Percentiles rank a stretch among this genome's conserved stretches.
phyloP scores from a whole-genome alignment of 306 rosid species.

The Alnus rubra region DNA sequence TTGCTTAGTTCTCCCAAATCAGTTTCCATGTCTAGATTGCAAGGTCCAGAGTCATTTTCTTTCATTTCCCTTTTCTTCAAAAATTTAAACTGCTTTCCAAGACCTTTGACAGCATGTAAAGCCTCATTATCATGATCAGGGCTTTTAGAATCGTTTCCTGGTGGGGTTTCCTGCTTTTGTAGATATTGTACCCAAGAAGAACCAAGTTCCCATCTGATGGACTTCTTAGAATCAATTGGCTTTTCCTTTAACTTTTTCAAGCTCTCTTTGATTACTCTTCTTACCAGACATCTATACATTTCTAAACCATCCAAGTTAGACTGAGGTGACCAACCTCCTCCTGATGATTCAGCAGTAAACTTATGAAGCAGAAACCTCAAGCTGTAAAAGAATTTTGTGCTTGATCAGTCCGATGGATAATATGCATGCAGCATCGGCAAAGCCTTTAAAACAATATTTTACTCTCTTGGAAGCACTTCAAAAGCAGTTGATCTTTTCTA shows the following conservation, averaged over 20 bases:
- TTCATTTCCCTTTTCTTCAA: slow-evolving; percentile 84
- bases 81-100: slow-evolving; percentile 81
- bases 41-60: slow-evolving; percentile 39
- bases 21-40: slow-evolving; percentile 17
- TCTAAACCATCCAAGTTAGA: slow-evolving; percentile 51
- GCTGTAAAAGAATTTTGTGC: slow-evolving; percentile 47
- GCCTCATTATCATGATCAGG: slow-evolving; percentile 38
- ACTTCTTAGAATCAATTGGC: slow-evolving; percentile 43
- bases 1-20: slow-evolving; percentile 41
- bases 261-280: slow-evolving; percentile 60
- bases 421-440: neutral
- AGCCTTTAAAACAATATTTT: neutral
- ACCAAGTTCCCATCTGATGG: slow-evolving; percentile 95
- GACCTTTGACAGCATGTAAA: slow-evolving; percentile 75
- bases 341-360: slow-evolving; percentile 42
- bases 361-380: slow-evolving; percentile 79
- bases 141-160: slow-evolving; percentile 38
- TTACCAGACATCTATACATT: slow-evolving; percentile 47
- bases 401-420: slow-evolving; percentile 11
- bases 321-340: slow-evolving; percentile 35
- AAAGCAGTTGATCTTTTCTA: neutral
- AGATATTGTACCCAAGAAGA: slow-evolving; percentile 95
- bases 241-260: slow-evolving; percentile 50
- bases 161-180: slow-evolving; percentile 64
- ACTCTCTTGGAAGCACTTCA: neutral